Conservation (phyloP, 148 eudicot species). For the Chenopodium formosanum region DNA sequence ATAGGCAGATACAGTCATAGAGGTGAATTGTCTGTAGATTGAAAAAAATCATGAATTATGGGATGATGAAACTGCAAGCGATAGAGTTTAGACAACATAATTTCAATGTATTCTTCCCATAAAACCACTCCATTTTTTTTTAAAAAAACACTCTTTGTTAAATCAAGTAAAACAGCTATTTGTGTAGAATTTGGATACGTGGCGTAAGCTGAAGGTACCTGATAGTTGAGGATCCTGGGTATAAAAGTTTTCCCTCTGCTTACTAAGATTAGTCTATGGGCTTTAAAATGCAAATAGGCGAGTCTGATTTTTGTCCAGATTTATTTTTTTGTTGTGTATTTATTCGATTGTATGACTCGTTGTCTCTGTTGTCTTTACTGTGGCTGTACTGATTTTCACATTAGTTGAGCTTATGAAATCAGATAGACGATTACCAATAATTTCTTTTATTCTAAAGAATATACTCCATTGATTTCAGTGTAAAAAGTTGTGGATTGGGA, state of each 20-base stretch:
- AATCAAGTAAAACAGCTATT: neutral
- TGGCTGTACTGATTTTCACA: neutral
- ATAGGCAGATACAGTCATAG: too few species aligned
- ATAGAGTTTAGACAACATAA: neutral
- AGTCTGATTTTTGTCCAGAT: neutral
- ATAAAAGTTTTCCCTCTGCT: neutral
- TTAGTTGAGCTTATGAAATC: neutral
- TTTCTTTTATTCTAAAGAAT: neutral
- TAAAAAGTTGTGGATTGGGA: conserved; percentile 70
- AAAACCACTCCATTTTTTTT: neutral
- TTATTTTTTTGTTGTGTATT: too few species aligned
- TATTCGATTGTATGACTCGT: too few species aligned
- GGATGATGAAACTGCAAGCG: neutral
- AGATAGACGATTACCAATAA: neutral
- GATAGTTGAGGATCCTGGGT: neutral
- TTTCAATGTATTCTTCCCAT: neutral
- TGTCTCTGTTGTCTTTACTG: neutral
- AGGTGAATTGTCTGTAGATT: too few species aligned
- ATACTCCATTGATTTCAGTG: conserved; percentile 37
- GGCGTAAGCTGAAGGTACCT: neutral
- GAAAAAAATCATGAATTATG: too few species aligned
- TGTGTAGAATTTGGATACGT: neutral
- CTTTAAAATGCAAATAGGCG: neutral
- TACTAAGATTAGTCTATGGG: neutral
- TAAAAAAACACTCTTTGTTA: neutral